phyloP scores from a whole-genome alignment of 2,329 filamentous ascomycete species.

The Parasarocladium wereldwijsianum region DNA sequence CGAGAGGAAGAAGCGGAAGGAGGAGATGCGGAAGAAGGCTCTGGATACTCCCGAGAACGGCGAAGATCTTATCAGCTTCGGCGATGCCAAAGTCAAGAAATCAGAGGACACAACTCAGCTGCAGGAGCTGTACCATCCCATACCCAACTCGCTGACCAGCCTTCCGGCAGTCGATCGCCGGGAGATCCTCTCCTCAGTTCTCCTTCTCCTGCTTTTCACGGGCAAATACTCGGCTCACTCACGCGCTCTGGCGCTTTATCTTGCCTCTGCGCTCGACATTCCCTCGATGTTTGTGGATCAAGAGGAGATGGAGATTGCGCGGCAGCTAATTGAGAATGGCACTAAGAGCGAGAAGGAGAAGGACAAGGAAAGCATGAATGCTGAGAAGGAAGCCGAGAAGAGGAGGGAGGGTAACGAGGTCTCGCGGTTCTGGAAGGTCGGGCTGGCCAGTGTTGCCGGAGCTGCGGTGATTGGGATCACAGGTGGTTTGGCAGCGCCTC shows the following conservation, averaged over 20 bases:
- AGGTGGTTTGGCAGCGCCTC: constrained; percentile 75
- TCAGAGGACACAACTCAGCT: constrained; percentile 27
- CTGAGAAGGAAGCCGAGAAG: constrained; percentile 62
- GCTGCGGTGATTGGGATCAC: constrained; percentile 85
- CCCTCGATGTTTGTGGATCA: constrained; percentile 45
- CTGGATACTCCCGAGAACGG: constrained; percentile 20
- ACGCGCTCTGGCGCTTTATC: constrained; percentile 49
- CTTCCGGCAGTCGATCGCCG: constrained; percentile 43
- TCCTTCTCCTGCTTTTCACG: constrained; percentile 56
- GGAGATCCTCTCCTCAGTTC: constrained; percentile 52
- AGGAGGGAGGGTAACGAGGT: constrained; percentile 56
- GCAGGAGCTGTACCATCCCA: constrained; percentile 36
- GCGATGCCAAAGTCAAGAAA: constrained; percentile 17
- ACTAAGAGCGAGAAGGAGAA: constrained; percentile 24
- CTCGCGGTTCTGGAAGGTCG: constrained; percentile 75
- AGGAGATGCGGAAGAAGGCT: constrained; percentile 23
- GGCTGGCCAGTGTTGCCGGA: constrained; percentile 74
- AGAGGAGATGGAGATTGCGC: constrained; percentile 64
- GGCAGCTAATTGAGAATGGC: constrained; percentile 54
- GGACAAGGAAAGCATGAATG: constrained; percentile 44
- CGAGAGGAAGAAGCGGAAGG: constrained; percentile 29
- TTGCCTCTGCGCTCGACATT: constrained; percentile 53
- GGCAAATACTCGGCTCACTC: constrained; percentile 66
- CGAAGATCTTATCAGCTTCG: constrained; percentile 26
- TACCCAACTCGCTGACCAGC: constrained; percentile 37